Conservation (phyloP, 2,329 filamentous ascomycete species). For the Coniochaeta pulveracea region DNA sequence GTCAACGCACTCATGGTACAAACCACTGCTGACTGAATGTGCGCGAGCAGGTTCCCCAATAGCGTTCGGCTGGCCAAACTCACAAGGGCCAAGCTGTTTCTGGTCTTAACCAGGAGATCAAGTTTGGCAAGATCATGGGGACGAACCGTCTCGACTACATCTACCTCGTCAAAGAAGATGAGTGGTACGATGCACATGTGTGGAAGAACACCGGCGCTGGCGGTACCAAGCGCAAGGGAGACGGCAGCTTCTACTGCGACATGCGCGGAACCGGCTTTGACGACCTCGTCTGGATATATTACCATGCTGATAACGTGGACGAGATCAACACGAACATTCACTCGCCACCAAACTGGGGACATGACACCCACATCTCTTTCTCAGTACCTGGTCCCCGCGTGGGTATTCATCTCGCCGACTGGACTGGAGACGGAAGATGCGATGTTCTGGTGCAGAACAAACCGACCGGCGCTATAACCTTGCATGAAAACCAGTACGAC, state of each 20-base stretch:
- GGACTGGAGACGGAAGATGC: conserved; percentile 7
- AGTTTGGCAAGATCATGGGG: not conserved
- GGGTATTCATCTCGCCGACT: conserved; percentile 8
- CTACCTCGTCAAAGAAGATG: not conserved
- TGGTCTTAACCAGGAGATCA: not conserved
- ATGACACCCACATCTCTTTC: conserved; percentile 3
- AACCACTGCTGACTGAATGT: too few species aligned
- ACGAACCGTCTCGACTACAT: conserved; percentile 1
- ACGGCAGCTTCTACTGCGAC: not conserved
- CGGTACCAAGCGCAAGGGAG: conserved; percentile 1
- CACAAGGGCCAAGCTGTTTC: conserved; percentile 6
- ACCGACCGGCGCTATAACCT: conserved; percentile 5
- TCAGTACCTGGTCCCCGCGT: conserved; percentile 3
- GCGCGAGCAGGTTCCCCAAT: conserved; percentile 3
- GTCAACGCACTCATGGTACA: too few species aligned
- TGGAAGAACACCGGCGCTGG: not conserved
- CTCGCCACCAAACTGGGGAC: conserved; percentile 6
- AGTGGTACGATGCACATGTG: not conserved
- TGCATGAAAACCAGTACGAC: conserved; percentile 2
- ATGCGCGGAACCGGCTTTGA: not conserved
- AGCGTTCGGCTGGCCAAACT: conserved; percentile 6
- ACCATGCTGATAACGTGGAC: not conserved
- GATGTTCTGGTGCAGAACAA: conserved; percentile 7
- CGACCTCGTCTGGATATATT: not conserved
- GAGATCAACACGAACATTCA: conserved; percentile 8